Evolutionary conservation across 1,284 basidiomycete genomes (phyloP).

Genomic region (Cerrena zonata): DNA sequence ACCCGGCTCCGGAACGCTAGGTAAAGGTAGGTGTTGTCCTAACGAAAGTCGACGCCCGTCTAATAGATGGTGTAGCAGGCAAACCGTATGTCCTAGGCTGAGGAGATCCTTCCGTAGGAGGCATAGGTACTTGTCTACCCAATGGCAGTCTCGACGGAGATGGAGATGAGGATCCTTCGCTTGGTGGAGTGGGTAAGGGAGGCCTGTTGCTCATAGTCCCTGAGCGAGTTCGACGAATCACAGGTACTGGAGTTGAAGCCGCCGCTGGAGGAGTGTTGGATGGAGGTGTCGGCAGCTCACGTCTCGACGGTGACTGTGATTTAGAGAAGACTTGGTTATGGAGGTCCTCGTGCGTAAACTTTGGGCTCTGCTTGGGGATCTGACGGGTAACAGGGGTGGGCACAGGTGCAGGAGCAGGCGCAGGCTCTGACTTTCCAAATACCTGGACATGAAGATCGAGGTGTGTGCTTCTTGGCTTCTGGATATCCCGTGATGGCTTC

Average conservation of each 20-base stretch:
- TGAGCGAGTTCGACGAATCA: conserved; percentile 19
- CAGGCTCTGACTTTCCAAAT: conserved; percentile 3
- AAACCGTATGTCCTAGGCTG: conserved; percentile 3
- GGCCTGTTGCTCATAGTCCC: conserved; percentile 22
- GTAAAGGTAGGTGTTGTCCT: conserved; percentile 8
- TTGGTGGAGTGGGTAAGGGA: conserved; percentile 14
- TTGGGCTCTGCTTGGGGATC: neutral
- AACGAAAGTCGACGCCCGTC: conserved; percentile 6
- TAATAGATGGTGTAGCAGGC: conserved; percentile 10
- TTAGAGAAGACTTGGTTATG: conserved; percentile 16
- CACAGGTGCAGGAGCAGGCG: too few species aligned
- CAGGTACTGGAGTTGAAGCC: conserved; percentile 6
- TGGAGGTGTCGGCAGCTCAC: neutral
- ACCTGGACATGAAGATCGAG: conserved; percentile 13
- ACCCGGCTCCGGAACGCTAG: conserved; percentile 12
- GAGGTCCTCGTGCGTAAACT: conserved; percentile 9
- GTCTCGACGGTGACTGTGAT: neutral
- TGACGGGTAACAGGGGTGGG: neutral
- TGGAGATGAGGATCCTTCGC: conserved; percentile 3
- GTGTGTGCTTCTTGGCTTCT: conserved; percentile 17
- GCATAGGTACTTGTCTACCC: conserved; percentile 4
- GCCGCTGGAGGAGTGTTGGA: conserved; percentile 6
- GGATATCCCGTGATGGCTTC: neutral
- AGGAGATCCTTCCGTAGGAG: conserved; percentile 7
- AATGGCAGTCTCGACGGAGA: conserved; percentile 5